These are phyloP conservation scores for Candida endomychidarum DNA, from an alignment of 805 yeast species.

Conservation along the genomic window DNA sequence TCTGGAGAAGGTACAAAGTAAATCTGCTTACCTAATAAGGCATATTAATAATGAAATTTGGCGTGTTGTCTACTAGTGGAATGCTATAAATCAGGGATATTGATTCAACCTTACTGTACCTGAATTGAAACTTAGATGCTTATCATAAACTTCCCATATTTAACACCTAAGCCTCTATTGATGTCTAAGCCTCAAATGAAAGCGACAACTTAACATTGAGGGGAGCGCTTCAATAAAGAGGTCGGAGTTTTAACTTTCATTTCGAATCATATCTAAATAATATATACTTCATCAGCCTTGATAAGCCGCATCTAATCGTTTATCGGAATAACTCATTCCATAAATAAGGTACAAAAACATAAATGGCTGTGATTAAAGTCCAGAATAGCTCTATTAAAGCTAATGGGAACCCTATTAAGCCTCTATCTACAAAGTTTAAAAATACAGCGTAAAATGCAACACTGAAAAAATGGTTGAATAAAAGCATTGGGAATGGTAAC, in stretches of 20 bases:
- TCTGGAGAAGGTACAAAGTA: neutral
- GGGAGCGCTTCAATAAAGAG: too few relatives aligned
- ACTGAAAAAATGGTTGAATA: conserved; percentile 83
- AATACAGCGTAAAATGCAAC: conserved; percentile 86
- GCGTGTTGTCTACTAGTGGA: too few relatives aligned
- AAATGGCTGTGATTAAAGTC: conserved; percentile 69
- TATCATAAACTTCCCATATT: too few relatives aligned
- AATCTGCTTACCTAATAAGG: too few relatives aligned
- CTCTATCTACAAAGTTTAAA: conserved; percentile 64
- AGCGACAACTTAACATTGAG: too few relatives aligned
- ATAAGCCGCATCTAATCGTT: neutral
- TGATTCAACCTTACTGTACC: too few relatives aligned
- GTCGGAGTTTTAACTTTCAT: neutral
- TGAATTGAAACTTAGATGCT: too few relatives aligned
- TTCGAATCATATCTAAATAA: neutral
- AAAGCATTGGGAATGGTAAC: conserved; percentile 67
- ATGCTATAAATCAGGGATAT: too few relatives aligned
- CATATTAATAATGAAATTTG: too few relatives aligned
- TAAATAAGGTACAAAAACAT: conserved; percentile 78
- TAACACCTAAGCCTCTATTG: neutral
- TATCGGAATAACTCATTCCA: conserved; percentile 43
- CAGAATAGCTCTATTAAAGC: conserved; percentile 70
- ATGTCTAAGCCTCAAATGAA: neutral
- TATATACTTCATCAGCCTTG: too few relatives aligned
- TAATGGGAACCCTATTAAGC: conserved; percentile 63